Evolutionary conservation across 2,329 filamentous ascomycete genomes (phyloP).

Genomic region (Ilyonectria robusta): DNA sequence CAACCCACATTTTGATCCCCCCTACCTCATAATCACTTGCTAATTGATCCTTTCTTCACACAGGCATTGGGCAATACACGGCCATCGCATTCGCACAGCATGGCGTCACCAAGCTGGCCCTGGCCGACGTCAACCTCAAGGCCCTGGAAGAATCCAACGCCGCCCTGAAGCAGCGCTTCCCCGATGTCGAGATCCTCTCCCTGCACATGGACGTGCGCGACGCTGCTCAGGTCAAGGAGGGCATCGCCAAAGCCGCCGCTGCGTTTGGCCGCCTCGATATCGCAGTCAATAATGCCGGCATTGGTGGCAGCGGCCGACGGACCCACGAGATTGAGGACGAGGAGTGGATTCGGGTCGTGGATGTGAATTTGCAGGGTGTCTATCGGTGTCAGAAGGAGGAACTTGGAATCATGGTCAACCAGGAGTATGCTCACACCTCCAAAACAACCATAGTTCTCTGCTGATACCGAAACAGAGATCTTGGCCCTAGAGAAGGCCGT

Average conservation of each 20-base stretch:
- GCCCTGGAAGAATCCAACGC: conserved; percentile 50
- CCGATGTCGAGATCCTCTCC: conserved; percentile 57
- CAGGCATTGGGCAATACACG: conserved; percentile 64
- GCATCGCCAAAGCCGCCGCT: conserved; percentile 57
- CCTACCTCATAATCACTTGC: conserved; percentile 7
- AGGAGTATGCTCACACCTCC: conserved; percentile 53
- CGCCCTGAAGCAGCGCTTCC: conserved; percentile 54
- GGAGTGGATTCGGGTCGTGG: conserved; percentile 65
- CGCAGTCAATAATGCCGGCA: conserved; percentile 69
- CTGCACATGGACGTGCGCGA: conserved; percentile 63
- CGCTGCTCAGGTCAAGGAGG: conserved; percentile 58
- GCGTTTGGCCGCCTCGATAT: conserved; percentile 69
- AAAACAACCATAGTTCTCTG: not conserved
- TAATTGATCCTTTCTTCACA: conserved; percentile 8
- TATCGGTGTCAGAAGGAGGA: conserved; percentile 71
- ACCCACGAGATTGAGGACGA: conserved; percentile 63
- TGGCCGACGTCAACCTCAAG: conserved; percentile 60
- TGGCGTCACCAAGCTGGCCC: conserved; percentile 61
- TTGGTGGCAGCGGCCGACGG: conserved; percentile 56
- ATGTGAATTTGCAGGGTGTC: conserved; percentile 69
- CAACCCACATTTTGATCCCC: not conserved
- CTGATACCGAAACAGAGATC: conserved; percentile 45
- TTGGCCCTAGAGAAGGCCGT: conserved; percentile 57
- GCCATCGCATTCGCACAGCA: conserved; percentile 63
- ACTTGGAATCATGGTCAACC: conserved; percentile 64